These are phyloP conservation scores for Verruconis gallopava DNA, from an alignment of 2,329 filamentous ascomycete genomes.

Conservation along the genomic window DNA sequence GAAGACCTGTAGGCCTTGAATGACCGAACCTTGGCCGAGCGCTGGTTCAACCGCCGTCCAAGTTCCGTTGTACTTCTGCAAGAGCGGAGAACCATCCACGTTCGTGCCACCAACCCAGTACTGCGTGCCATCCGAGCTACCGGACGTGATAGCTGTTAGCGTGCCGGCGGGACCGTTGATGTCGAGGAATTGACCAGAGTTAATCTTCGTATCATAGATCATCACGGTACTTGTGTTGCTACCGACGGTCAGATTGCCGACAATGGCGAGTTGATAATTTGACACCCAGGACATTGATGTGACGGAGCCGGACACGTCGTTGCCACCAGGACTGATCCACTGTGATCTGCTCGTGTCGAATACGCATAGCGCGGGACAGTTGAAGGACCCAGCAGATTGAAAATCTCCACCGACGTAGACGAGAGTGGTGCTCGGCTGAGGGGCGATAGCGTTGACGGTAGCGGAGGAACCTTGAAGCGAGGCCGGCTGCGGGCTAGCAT, in stretches of 20 bases:
- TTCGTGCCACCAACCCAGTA: constrained; percentile 73
- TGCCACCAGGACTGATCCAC: constrained; percentile 64
- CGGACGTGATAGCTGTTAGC: constrained; percentile 61
- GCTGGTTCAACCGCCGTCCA: constrained; percentile 55
- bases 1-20: constrained; percentile 75
- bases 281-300: constrained; percentile 64
- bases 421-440: constrained; percentile 55
- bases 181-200: constrained; percentile 38
- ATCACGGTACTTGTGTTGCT: constrained; percentile 55
- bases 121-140: constrained; percentile 55
- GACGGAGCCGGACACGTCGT: constrained; percentile 56
- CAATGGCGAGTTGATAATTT: constrained; percentile 58
- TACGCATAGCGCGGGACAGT: constrained; percentile 69
- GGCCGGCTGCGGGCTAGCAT: constrained; percentile 56
- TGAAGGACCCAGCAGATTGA: constrained; percentile 65
- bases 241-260: constrained; percentile 60
- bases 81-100: constrained; percentile 54
- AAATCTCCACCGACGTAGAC: constrained; percentile 84
- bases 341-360: constrained; percentile 58
- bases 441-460: constrained; percentile 63
- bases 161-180: constrained; percentile 62
- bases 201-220: constrained; percentile 55
- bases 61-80: constrained; percentile 70
- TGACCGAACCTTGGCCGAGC: constrained; percentile 52
- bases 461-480: constrained; percentile 56